A percentile compares a stretch with the other conserved stretches of the same genome.
These are phyloP conservation scores for Pythium coloratum DNA, from an alignment of 352 stramenopile genomes.

Conservation along the genomic window DNA sequence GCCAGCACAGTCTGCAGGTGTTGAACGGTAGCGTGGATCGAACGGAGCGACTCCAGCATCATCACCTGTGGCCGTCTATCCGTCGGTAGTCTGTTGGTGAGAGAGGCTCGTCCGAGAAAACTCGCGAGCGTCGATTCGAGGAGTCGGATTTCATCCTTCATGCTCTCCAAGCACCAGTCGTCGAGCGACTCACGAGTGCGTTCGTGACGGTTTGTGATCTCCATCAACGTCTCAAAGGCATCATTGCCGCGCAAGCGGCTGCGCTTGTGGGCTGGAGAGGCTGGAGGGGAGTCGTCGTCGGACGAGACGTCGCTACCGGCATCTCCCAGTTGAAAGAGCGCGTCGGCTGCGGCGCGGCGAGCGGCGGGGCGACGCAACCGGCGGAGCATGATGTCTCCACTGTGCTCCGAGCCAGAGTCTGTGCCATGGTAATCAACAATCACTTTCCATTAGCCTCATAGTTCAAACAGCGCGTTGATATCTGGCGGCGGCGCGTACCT, in stretches of 20 bases:
- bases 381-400: constrained; percentile 20
- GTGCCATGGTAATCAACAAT: background rate
- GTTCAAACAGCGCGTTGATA: background rate
- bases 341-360: background rate
- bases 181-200: background rate
- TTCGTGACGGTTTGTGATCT: background rate
- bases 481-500: constrained; percentile 3
- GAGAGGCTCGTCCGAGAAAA: constrained; percentile 2
- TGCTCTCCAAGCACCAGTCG: constrained; percentile 8
- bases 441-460: background rate
- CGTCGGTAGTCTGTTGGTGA: background rate
- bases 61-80: background rate
- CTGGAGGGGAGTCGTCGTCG: background rate
- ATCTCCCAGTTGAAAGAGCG: background rate
- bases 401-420: constrained; percentile 26
- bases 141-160: constrained; percentile 20
- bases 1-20: constrained; percentile 19
- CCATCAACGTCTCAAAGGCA: background rate
- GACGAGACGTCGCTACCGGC: background rate
- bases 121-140: constrained; percentile 22
- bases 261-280: background rate
- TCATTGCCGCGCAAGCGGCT: constrained; percentile 10
- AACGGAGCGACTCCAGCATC: constrained; percentile 20
- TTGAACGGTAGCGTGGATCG: constrained; percentile 20
- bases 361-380: constrained; percentile 14